These are phyloP conservation scores for Ambrosiella xylebori DNA, from an alignment of 2,329 filamentous ascomycete species.

Conservation along the genomic window DNA sequence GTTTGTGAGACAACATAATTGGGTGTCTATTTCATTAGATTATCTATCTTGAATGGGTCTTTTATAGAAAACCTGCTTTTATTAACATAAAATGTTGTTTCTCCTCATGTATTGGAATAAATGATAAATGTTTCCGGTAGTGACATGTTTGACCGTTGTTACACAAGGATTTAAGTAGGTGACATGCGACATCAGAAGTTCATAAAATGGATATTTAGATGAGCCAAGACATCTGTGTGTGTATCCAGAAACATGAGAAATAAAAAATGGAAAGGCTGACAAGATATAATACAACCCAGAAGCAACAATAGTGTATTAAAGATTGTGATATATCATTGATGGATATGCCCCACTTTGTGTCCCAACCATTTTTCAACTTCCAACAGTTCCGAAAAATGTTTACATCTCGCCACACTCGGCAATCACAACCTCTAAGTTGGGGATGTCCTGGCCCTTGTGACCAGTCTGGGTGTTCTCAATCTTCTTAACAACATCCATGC, in stretches of 20 bases:
- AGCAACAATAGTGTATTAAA: background rate
- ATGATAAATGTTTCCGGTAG: background rate
- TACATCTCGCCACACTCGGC: constrained; percentile 89
- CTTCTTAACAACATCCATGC: constrained; percentile 81
- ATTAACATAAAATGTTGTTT: background rate
- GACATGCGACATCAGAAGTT: background rate
- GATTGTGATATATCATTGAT: background rate
- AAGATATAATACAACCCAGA: background rate
- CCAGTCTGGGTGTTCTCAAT: constrained; percentile 82
- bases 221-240: background rate
- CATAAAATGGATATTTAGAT: background rate
- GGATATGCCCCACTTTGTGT: too few relatives aligned
- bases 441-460: constrained; percentile 55
- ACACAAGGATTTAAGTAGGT: background rate
- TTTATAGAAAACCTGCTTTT: background rate
- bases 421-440: constrained; percentile 69
- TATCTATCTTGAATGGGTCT: background rate
- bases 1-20: too few relatives aligned
- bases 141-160: background rate
- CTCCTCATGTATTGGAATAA: background rate
- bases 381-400: background rate
- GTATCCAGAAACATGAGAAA: background rate
- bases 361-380: background rate
- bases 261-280: too few relatives aligned
- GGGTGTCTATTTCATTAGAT: too few relatives aligned